A percentile compares a stretch with the other conserved stretches of the same genome.
These are phyloP conservation scores for Tieghemiomyces parasiticus DNA, from an alignment of 192 early-diverging fungal genomes.

Conservation along the genomic window DNA sequence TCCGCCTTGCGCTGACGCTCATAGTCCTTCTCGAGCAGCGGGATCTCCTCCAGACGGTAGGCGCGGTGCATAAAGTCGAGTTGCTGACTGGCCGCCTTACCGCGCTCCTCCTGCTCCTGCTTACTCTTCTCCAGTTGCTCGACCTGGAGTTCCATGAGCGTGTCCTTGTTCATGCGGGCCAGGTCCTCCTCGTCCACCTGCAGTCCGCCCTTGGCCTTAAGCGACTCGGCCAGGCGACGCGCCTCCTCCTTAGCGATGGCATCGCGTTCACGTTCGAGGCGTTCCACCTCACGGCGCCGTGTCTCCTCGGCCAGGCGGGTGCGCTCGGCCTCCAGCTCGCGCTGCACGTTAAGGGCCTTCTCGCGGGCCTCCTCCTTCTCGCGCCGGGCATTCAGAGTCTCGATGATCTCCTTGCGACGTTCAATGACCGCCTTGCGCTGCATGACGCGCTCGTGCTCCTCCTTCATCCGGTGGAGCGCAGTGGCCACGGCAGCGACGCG, in stretches of 20 bases:
- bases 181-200: constrained; percentile 53
- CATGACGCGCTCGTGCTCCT: constrained; percentile 65
- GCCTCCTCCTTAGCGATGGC: constrained; percentile 74
- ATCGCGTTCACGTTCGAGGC: constrained; percentile 53
- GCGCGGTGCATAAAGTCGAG: constrained; percentile 90
- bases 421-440: constrained; percentile 82
- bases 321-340: constrained; percentile 73
- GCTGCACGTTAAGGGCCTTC: constrained; percentile 46
- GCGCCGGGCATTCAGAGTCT: constrained; percentile 52
- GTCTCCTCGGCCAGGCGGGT: constrained; percentile 71
- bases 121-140: constrained; percentile 86
- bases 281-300: constrained; percentile 68
- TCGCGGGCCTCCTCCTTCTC: constrained; percentile 78
- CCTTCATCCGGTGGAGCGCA: constrained; percentile 56
- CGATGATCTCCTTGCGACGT: constrained; percentile 59
- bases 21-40: constrained; percentile 81
- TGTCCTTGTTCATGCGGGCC: constrained; percentile 63
- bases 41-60: constrained; percentile 77
- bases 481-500: constrained; percentile 49
- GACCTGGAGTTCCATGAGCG: constrained; percentile 69
- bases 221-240: constrained; percentile 64
- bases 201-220: constrained; percentile 48
- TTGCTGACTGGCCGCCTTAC: constrained; percentile 57
- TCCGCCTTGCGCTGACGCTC: constrained; percentile 78
- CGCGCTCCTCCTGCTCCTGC: constrained; percentile 59